Evolutionary conservation across 441 rosid species (phyloP).

Genomic region (Rhodomyrtus psidioides): DNA sequence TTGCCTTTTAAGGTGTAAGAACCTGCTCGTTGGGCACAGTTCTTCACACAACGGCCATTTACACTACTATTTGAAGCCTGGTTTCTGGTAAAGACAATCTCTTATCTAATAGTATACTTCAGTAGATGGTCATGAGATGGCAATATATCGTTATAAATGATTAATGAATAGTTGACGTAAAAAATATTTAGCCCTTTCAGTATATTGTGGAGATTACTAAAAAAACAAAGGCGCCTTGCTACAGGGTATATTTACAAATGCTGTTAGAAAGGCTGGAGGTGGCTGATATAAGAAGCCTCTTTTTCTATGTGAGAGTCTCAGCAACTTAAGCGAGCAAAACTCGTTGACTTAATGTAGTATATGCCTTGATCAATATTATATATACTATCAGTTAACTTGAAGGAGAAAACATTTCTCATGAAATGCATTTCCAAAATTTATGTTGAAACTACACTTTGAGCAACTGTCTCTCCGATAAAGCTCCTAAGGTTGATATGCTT

Average conservation of each 20-base stretch:
- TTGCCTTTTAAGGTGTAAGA: not conserved
- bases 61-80: not conserved
- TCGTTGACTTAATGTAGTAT: not conserved
- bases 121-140: not conserved
- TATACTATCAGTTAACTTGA: not conserved
- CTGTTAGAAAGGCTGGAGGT: not conserved
- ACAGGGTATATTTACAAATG: not conserved
- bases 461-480: not conserved
- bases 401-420: not conserved
- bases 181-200: not conserved
- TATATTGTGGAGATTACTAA: not conserved
- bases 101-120: not conserved
- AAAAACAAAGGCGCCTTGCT: not conserved
- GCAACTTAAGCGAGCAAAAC: not conserved
- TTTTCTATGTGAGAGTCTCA: not conserved
- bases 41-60: not conserved
- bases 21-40: not conserved
- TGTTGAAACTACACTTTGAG: not conserved
- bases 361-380: not conserved
- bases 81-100: not conserved
- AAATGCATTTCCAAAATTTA: not conserved
- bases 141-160: not conserved
- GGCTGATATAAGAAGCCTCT: not conserved
- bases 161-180: not conserved
- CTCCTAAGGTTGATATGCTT: not conserved